Conservation (phyloP, 805 yeast species). For the Candida hungchunana region DNA sequence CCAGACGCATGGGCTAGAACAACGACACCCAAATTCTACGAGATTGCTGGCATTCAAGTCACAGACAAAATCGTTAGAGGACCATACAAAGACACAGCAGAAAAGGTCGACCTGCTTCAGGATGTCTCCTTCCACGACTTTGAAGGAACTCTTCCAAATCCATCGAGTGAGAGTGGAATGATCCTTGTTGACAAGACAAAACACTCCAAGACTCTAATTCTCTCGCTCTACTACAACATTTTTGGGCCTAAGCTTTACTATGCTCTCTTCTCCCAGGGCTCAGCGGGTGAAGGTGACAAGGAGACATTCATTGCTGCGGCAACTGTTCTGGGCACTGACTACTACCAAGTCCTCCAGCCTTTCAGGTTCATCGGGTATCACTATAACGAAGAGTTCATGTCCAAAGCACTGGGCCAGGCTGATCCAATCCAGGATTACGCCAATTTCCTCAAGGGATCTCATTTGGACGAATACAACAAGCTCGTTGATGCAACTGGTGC, state of each 20-base stretch:
- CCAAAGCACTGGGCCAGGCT: conserved; percentile 42
- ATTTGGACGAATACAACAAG: conserved; percentile 16
- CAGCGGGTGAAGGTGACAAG: conserved; percentile 75
- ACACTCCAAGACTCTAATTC: conserved; percentile 48
- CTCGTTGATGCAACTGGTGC: conserved; percentile 13
- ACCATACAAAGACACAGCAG: conserved; percentile 24
- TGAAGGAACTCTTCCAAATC: conserved; percentile 56
- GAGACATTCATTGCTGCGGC: conserved; percentile 67
- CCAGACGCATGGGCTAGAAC: conserved; percentile 73
- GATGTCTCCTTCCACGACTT: conserved; percentile 47
- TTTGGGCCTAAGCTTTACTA: conserved; percentile 60
- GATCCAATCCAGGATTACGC: conserved; percentile 32
- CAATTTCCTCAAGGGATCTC: conserved; percentile 21
- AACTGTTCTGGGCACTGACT: conserved; percentile 39
- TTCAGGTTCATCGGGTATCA: conserved; percentile 35
- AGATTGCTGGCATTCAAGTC: conserved; percentile 41
- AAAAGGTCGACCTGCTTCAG: conserved; percentile 12
- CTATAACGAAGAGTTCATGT: conserved; percentile 21
- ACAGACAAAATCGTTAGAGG: conserved; percentile 34
- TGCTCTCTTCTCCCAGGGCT: conserved; percentile 55
- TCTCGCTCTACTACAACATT: conserved; percentile 57
- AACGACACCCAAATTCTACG: conserved; percentile 55
- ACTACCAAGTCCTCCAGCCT: conserved; percentile 40
- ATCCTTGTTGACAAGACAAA: conserved; percentile 50
- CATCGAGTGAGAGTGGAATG: conserved; percentile 64